Evolutionary conservation across 495 filamentous ascomycete species (phyloP).

Genomic region (Penicillium angulare): DNA sequence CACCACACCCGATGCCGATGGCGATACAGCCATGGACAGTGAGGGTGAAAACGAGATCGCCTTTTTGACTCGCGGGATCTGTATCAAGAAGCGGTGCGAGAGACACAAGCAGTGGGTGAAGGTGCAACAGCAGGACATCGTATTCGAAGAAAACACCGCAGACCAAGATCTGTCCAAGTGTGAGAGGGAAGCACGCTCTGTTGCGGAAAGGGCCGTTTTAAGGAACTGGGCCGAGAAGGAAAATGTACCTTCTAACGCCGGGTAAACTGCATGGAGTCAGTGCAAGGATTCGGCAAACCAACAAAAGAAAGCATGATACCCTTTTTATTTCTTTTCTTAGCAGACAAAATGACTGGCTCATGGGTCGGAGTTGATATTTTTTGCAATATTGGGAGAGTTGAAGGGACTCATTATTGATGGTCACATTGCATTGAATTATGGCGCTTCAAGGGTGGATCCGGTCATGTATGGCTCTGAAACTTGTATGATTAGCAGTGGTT

Average conservation of each 20-base stretch:
- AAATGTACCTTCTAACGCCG: constrained; percentile 21
- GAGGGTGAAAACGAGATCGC: constrained; percentile 27
- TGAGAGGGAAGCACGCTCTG: constrained; percentile 45
- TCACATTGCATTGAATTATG: constrained; percentile 16
- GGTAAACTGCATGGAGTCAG: not conserved
- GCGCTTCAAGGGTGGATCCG: constrained; percentile 19
- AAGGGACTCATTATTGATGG: constrained; percentile 5
- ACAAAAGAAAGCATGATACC: constrained; percentile 33
- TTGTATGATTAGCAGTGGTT: constrained; percentile 20
- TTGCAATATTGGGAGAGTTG: constrained; percentile 7
- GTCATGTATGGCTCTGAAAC: not conserved
- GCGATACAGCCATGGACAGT: constrained; percentile 36
- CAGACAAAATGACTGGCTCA: constrained; percentile 14
- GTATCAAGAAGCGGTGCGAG: constrained; percentile 52
- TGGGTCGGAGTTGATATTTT: constrained; percentile 32
- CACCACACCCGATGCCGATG: constrained; percentile 30
- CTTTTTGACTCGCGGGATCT: constrained; percentile 45
- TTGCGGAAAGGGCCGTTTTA: constrained; percentile 48
- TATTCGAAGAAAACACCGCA: constrained; percentile 46
- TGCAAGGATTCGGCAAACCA: not conserved
- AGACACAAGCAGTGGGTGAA: constrained; percentile 53
- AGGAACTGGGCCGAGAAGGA: constrained; percentile 43
- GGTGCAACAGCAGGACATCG: constrained; percentile 49
- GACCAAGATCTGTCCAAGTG: constrained; percentile 38
- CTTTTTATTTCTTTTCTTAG: constrained; percentile 15